Evolutionary conservation across 2,329 filamentous ascomycete species (phyloP), one percentile per base, ranked within the genome.

Genomic region (Trichoderma atroviride): DNA sequence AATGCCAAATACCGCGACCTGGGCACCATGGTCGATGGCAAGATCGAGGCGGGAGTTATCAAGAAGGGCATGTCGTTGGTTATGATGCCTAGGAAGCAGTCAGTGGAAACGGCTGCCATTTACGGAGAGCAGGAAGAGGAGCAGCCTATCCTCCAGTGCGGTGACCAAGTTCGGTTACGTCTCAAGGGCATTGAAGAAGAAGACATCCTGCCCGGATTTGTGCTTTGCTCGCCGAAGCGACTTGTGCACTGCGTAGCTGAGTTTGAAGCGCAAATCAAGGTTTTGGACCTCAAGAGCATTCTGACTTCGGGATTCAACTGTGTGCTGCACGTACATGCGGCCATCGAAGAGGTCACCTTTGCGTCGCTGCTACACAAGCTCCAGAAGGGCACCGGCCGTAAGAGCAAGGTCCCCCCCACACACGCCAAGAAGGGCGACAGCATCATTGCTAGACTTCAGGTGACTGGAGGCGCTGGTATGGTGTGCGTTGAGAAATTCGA

Each of bases 71-170:
- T 91, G 83, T 89, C 82, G 71, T 89, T 97, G 77, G 83, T 96
- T 70, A 93, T 99, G 91, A 99, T 99, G 96, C 96, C 96, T 57
- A 97, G 97, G 82, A 91, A 90, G 78, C 90, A 95, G 71, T 87
- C 88, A 59, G 88, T 97, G 67, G 89, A 93, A 70, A 89, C 97
- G 57, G 85, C 94, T 0, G 94, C 95, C 5, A 85, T 97, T 4
- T 99, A 97, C 76, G 95, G 94, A 71, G 96, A 99, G 83, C 95
- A 93, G 11, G 96, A 99, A 84, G 96, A 99, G 31, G 96, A 99
- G 80, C 88, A 97, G 56, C 77, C 83, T 9, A 87, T 89, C 70
- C 93, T 91, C 24, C 93, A 94, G 74, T 97, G 93, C 76, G 96
- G 96, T 83, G 96, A 99, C 79, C 96, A 99, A 82, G 90, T 98